phyloP scores from a whole-genome alignment of 257 asterid genomes.

The Gynochthodes officinalis region DNA sequence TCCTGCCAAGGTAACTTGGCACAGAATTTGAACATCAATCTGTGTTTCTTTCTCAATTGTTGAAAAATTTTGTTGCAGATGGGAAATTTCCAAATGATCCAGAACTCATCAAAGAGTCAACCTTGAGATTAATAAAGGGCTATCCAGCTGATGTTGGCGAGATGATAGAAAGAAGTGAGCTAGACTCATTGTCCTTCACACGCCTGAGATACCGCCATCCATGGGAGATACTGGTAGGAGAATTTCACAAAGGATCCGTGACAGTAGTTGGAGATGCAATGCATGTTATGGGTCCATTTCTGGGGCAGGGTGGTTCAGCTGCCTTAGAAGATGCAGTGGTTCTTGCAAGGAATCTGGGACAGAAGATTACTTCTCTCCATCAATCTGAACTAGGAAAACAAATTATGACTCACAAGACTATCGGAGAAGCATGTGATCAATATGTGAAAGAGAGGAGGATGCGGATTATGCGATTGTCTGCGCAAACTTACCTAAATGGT shows the following conservation, averaged over 20 bases:
- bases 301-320: constrained; percentile 43
- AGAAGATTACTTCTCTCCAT: constrained; percentile 3
- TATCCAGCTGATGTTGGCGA: constrained; percentile 27
- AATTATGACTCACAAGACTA: background rate
- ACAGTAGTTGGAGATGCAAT: constrained; percentile 45
- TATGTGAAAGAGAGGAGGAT: constrained; percentile 39
- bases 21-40: background rate
- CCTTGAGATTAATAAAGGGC: constrained; percentile 16
- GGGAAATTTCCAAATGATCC: constrained; percentile 25
- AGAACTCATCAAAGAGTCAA: constrained; percentile 22
- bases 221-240: constrained; percentile 33
- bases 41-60: background rate
- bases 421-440: constrained; percentile 24
- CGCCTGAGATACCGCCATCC: constrained; percentile 38
- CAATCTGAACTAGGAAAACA: background rate
- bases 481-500: constrained; percentile 30
- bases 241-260: constrained; percentile 25
- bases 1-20: background rate
- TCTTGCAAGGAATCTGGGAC: constrained; percentile 35
- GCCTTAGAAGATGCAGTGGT: constrained; percentile 42
- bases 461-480: constrained; percentile 29
- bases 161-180: constrained; percentile 25
- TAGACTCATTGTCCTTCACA: constrained; percentile 27
- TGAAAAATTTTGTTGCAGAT: constrained; percentile 17
- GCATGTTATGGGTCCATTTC: constrained; percentile 48